phyloP scores from a whole-genome alignment of 75 land plant genomes.

The Cupressus sempervirens region DNA sequence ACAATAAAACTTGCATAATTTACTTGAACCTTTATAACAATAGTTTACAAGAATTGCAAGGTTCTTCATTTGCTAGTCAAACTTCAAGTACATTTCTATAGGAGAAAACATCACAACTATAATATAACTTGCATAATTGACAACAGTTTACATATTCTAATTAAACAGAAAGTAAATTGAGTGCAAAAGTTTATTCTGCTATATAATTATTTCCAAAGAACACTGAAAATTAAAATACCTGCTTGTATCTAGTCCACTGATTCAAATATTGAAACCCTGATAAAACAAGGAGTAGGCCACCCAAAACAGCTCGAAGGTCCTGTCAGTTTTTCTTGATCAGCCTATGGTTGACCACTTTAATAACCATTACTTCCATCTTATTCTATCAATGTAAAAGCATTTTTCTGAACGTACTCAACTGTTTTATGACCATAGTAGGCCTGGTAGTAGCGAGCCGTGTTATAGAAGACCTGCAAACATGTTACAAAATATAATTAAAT shows the following conservation, averaged over 20 bases:
- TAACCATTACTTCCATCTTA: not conserved
- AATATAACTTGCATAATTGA: not conserved
- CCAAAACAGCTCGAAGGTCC: slow-evolving; percentile 89
- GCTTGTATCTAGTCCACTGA: slow-evolving; percentile 74
- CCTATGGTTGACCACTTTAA: not conserved
- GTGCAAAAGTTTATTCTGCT: not conserved
- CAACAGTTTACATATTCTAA: not conserved
- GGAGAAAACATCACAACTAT: not conserved
- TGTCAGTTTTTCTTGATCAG: slow-evolving; percentile 15
- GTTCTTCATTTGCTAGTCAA: not conserved
- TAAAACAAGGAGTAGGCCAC: slow-evolving; percentile 75
- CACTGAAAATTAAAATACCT: slow-evolving; percentile 42
- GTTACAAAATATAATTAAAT: not conserved
- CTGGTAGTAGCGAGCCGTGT: slow-evolving; percentile 92
- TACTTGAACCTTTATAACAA: not conserved
- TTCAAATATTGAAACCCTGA: slow-evolving; percentile 92
- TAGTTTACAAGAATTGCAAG: not conserved
- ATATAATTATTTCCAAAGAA: not conserved
- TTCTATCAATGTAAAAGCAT: not conserved
- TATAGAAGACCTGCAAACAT: slow-evolving; percentile 75
- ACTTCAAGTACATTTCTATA: not conserved
- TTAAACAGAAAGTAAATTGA: not conserved
- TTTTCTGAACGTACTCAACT: slow-evolving; percentile 36
- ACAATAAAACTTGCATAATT: not conserved
- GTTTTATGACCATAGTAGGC: slow-evolving; percentile 98